Evolutionary conservation across 2,329 filamentous ascomycete genomes (phyloP).

Genomic region (Aspergillus neoniger): DNA sequence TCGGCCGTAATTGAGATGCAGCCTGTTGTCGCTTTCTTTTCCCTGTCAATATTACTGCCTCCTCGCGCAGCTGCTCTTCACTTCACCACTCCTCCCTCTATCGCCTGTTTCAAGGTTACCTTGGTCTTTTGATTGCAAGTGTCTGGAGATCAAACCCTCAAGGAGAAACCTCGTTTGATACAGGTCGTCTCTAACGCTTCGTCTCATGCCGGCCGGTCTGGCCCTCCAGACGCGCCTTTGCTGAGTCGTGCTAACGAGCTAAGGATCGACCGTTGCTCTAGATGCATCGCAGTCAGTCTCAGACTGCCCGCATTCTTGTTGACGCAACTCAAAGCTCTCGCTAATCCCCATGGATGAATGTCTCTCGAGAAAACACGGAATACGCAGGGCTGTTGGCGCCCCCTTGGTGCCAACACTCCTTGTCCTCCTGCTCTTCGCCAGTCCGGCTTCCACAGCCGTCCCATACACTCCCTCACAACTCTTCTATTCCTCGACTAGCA

Average conservation of each 20-base stretch:
- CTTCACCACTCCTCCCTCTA: background rate
- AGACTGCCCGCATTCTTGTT: conserved; percentile 7
- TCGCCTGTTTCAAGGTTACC: background rate
- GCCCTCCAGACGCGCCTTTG: conserved; percentile 10
- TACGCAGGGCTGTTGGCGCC: conserved; percentile 16
- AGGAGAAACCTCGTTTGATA: background rate
- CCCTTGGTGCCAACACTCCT: conserved; percentile 15
- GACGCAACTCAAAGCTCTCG: conserved; percentile 8
- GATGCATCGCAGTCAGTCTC: conserved; percentile 17
- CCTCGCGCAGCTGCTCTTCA: conserved; percentile 1
- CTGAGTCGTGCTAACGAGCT: conserved; percentile 13
- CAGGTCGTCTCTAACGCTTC: background rate
- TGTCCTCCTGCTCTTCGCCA: conserved; percentile 25
- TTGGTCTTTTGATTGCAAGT: background rate
- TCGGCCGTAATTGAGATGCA: conserved; percentile 14
- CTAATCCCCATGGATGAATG: conserved; percentile 22
- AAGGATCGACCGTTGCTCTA: conserved; percentile 19
- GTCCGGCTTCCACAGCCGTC: conserved; percentile 47
- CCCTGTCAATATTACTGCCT: conserved; percentile 1
- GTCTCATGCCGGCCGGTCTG: conserved; percentile 15
- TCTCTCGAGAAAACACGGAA: conserved; percentile 13
- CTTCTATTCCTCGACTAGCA: conserved; percentile 56
- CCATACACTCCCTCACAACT: conserved; percentile 80
- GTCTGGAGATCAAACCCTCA: background rate
- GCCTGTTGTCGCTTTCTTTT: conserved; percentile 15